phyloP scores from a whole-genome alignment of 208 protist species.

The Naegleria fowleri region DNA sequence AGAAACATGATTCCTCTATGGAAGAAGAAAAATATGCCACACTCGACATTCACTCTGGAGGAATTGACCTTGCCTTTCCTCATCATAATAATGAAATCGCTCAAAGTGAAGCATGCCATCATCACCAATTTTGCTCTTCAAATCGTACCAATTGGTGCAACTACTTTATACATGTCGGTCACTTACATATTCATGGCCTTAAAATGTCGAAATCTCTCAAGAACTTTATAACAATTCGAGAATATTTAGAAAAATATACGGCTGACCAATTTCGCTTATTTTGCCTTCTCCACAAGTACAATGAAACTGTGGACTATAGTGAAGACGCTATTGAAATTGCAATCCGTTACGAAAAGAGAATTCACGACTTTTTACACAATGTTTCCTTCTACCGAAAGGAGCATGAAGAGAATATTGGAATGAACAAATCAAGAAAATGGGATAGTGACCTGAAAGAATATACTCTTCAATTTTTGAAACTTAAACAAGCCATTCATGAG shows the following conservation, averaged over 20 bases:
- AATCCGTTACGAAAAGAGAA: slow-evolving; percentile 62
- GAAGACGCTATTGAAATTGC: slow-evolving; percentile 76
- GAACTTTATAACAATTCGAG: slow-evolving; percentile 97
- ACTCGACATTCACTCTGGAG: slow-evolving; percentile 95
- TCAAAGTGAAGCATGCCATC: slow-evolving; percentile 81
- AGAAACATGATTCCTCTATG: neutral
- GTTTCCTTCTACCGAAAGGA: slow-evolving; percentile 43
- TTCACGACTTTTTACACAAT: slow-evolving; percentile 72
- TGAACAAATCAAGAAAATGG: slow-evolving; percentile 47
- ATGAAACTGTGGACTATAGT: slow-evolving; percentile 82
- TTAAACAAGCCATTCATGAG: slow-evolving; percentile 36
- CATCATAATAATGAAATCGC: slow-evolving; percentile 99
- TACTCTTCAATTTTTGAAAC: slow-evolving; percentile 53
- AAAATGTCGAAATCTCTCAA: slow-evolving; percentile 99
- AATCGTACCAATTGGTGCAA: slow-evolving; percentile 87
- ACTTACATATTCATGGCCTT: slow-evolving; percentile 92
- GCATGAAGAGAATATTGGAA: neutral
- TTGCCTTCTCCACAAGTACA: slow-evolving; percentile 83
- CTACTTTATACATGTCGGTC: slow-evolving; percentile 94
- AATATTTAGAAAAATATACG: slow-evolving; percentile 62
- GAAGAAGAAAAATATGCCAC: slow-evolving; percentile 32
- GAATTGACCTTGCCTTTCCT: slow-evolving; percentile 97
- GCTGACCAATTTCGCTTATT: slow-evolving; percentile 81
- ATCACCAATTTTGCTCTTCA: slow-evolving; percentile 35
- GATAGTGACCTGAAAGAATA: slow-evolving; percentile 50